Conservation (phyloP, 345 rosid species). For the Balakata baccata region DNA sequence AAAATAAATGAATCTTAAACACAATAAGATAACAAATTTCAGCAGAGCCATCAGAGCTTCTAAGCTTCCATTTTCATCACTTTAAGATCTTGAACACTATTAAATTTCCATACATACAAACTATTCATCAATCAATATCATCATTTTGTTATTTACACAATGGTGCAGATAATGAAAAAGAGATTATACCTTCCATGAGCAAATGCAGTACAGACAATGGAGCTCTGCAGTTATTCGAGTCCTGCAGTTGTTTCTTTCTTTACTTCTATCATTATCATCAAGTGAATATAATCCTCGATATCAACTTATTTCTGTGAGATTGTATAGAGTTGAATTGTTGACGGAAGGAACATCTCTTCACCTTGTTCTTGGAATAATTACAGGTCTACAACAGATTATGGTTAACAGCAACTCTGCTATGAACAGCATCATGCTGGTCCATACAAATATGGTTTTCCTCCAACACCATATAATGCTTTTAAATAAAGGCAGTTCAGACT, state of each 20-base stretch:
- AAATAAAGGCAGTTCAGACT: conserved; percentile 55
- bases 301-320: conserved; percentile 17
- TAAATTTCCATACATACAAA: neutral
- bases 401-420: conserved; percentile 38
- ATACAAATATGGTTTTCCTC: conserved; percentile 65
- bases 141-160: conserved; percentile 1
- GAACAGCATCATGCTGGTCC: conserved; percentile 49
- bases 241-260: no score
- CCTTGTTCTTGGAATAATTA: conserved; percentile 55
- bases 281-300: neutral
- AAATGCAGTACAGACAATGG: neutral
- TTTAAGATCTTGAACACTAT: no score
- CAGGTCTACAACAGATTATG: conserved; percentile 52
- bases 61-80: no score
- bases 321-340: conserved; percentile 13
- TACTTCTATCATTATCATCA: no score
- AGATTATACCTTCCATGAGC: neutral
- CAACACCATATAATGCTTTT: conserved; percentile 69
- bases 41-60: no score
- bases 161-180: neutral
- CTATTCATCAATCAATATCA: neutral
- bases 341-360: conserved; percentile 28
- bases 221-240: neutral
- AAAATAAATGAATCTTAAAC: no score
- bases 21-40: no score